Conservation (phyloP, 306 rosid genomes). For the Cucurbita maxima region DNA sequence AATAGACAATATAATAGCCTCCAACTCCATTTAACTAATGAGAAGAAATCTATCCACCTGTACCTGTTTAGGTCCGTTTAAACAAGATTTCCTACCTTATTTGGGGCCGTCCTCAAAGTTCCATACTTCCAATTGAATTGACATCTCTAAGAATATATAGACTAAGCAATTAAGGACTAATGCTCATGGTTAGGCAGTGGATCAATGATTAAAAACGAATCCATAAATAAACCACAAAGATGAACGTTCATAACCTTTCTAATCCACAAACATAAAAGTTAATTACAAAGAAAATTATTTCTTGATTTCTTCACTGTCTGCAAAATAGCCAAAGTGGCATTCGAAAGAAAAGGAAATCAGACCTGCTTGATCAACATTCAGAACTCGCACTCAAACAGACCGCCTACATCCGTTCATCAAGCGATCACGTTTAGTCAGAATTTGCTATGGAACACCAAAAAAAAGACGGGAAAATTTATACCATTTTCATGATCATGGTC, state of each 20-base stretch:
- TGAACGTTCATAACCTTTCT: no score
- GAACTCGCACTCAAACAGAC: not conserved
- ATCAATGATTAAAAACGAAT: not conserved
- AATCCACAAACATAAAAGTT: no score
- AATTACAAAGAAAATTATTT: not conserved
- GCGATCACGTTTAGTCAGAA: not conserved
- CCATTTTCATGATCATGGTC: not conserved
- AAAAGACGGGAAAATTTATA: not conserved
- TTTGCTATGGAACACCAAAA: not conserved
- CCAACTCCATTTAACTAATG: no score
- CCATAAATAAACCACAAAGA: no score
- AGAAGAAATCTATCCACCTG: no score
- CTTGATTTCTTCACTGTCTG: no score
- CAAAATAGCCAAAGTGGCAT: not conserved
- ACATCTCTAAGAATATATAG: no score
- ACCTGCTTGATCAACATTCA: not conserved
- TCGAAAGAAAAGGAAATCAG: not conserved
- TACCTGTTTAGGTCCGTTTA: no score
- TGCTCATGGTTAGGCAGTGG: not conserved
- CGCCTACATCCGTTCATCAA: not conserved
- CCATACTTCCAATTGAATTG: no score
- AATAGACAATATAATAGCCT: no score
- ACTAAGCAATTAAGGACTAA: not conserved
- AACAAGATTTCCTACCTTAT: no score
- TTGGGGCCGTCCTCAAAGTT: no score